phyloP scores from a whole-genome alignment of 2,329 filamentous ascomycete genomes.

The Epichloe gansuensis region DNA sequence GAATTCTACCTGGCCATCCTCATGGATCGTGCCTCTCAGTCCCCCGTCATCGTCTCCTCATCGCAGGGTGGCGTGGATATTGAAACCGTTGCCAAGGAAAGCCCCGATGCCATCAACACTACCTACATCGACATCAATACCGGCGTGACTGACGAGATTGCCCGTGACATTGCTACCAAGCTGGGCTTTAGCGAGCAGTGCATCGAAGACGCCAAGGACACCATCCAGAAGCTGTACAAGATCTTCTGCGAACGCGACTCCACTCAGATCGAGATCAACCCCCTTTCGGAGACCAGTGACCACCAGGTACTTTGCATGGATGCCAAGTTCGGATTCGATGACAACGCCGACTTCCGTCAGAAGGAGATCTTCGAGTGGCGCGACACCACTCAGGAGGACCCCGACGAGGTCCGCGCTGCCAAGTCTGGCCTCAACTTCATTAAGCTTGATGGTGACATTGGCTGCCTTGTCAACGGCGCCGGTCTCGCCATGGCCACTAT shows the following conservation, averaged over 20 bases:
- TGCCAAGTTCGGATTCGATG: slow-evolving; percentile 96
- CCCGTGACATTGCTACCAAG: slow-evolving; percentile 74
- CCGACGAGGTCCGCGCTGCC: slow-evolving; percentile 94
- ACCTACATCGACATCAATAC: slow-evolving; percentile 87
- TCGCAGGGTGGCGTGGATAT: slow-evolving; percentile 99
- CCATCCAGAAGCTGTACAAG: slow-evolving; percentile 98
- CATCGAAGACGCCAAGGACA: slow-evolving; percentile 86
- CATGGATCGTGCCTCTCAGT: slow-evolving; percentile 89
- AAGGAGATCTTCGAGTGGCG: slow-evolving; percentile 92
- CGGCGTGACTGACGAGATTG: slow-evolving; percentile 92
- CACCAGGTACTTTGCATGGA: slow-evolving; percentile 99
- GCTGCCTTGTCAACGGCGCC: slow-evolving; percentile 96
- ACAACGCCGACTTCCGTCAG: slow-evolving; percentile 97
- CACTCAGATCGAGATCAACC: slow-evolving; percentile 99
- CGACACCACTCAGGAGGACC: slow-evolving; percentile 88
- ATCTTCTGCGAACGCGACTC: slow-evolving; percentile 98
- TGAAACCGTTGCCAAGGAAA: slow-evolving; percentile 95
- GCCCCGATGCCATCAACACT: slow-evolving; percentile 87
- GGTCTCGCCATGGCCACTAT: slow-evolving; percentile 99
- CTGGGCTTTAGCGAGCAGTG: slow-evolving; percentile 97
- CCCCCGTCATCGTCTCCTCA: slow-evolving; percentile 90
- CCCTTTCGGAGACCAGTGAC: slow-evolving; percentile 93
- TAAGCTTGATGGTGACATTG: slow-evolving; percentile 98
- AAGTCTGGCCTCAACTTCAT: slow-evolving; percentile 97
- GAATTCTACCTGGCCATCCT: slow-evolving; percentile 98